phyloP scores from a whole-genome alignment of 2,329 filamentous ascomycete species.

The Botrytis aclada region DNA sequence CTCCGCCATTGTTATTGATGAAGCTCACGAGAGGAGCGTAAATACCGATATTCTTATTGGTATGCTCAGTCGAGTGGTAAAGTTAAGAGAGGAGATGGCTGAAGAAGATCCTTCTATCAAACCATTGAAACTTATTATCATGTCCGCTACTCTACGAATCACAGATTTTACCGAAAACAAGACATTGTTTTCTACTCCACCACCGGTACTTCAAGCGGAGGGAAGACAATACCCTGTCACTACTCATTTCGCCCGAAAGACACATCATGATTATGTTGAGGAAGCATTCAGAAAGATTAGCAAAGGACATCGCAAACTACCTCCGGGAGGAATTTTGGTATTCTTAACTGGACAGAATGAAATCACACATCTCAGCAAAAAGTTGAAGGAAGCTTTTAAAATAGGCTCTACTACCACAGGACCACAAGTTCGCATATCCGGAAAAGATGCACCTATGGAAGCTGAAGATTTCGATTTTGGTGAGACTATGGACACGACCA shows the following conservation, averaged over 20 bases:
- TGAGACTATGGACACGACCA: constrained; percentile 53
- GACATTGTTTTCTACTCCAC: constrained; percentile 71
- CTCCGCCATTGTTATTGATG: constrained; percentile 90
- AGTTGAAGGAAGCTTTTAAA: constrained; percentile 63
- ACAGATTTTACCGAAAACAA: constrained; percentile 86
- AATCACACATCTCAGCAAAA: constrained; percentile 78
- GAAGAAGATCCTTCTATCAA: constrained; percentile 67
- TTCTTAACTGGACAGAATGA: constrained; percentile 94
- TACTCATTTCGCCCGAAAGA: constrained; percentile 80
- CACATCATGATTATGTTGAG: constrained; percentile 82
- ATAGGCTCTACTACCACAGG: constrained; percentile 48
- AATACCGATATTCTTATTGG: constrained; percentile 98
- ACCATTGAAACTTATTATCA: constrained; percentile 90
- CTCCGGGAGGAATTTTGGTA: constrained; percentile 85
- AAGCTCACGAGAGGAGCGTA: constrained; percentile 94
- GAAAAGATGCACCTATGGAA: constrained; percentile 75
- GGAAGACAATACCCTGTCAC: constrained; percentile 90
- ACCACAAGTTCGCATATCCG: constrained; percentile 70
- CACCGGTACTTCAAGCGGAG: constrained; percentile 84
- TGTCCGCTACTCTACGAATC: constrained; percentile 92
- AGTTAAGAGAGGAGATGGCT: constrained; percentile 72
- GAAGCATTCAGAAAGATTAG: constrained; percentile 86
- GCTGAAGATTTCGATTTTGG: constrained; percentile 85
- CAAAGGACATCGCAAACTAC: constrained; percentile 83
- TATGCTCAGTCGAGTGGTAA: constrained; percentile 90